phyloP scores from a whole-genome alignment of 179 eudicot species.

The Monotropa hypopitys region DNA sequence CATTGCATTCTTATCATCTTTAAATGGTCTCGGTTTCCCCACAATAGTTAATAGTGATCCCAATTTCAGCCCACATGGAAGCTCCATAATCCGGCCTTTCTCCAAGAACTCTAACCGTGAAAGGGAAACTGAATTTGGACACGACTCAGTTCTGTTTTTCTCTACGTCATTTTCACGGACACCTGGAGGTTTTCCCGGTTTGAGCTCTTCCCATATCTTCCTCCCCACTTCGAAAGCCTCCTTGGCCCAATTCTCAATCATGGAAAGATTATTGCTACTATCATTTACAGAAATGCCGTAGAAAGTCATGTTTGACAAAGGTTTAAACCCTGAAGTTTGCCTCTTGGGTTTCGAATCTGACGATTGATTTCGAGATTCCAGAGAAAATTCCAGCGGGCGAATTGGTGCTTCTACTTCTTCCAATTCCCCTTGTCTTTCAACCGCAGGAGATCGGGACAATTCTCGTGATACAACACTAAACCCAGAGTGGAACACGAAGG shows the following conservation, averaged over 20 bases:
- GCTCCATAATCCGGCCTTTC: conserved; percentile 38
- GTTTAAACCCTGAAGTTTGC: conserved; percentile 23
- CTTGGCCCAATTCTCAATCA: conserved; percentile 45
- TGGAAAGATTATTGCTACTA: conserved; percentile 22
- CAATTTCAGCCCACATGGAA: conserved; percentile 83
- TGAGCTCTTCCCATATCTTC: conserved; percentile 55
- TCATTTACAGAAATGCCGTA: conserved; percentile 29
- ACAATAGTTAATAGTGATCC: conserved; percentile 78
- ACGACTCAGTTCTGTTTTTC: conserved; percentile 33
- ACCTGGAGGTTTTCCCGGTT: conserved; percentile 29
- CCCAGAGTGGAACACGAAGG: conserved; percentile 46
- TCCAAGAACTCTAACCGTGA: conserved; percentile 35
- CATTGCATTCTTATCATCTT: conserved; percentile 55
- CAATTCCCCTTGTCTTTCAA: conserved; percentile 44
- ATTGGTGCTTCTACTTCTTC: conserved; percentile 40
- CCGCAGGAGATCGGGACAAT: conserved; percentile 19
- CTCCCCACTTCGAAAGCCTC: conserved; percentile 65
- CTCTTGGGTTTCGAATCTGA: conserved; percentile 18
- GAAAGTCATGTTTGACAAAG: conserved; percentile 48
- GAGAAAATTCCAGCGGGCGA: conserved; percentile 39
- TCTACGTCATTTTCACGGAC: conserved; percentile 6
- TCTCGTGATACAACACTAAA: conserved; percentile 22
- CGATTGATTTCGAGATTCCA: conserved; percentile 1
- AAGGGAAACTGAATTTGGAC: conserved; percentile 57
- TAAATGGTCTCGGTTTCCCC: conserved; percentile 57